Conservation (phyloP, 2,329 filamentous ascomycete genomes). For the Colletotrichum phormii region DNA sequence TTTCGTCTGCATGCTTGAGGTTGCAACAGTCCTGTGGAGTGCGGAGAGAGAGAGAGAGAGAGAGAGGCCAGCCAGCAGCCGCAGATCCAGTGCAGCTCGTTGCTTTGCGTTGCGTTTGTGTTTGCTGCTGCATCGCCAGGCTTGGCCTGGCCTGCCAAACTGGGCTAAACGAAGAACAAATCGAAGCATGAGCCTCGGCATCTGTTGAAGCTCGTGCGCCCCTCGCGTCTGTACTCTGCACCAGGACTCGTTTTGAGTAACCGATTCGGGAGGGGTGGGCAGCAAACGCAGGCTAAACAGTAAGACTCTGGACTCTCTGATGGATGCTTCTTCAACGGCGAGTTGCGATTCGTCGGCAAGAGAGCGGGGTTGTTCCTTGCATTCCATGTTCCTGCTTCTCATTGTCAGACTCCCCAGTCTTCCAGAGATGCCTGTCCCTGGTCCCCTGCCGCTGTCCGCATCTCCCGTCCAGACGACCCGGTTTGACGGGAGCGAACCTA, state of each 20-base stretch:
- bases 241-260: not conserved
- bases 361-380: slow-evolving; percentile 8
- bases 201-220: slow-evolving; percentile 34
- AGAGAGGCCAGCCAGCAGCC: not conserved
- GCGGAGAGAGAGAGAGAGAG: not conserved
- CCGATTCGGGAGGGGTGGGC: slow-evolving; percentile 3
- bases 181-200: slow-evolving; percentile 30
- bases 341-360: slow-evolving; percentile 28
- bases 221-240: not conserved
- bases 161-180: not conserved
- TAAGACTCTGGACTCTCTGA: not conserved
- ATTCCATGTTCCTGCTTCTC: not conserved
- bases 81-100: slow-evolving; percentile 6
- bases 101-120: slow-evolving; percentile 15
- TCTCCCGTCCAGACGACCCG: slow-evolving; percentile 11
- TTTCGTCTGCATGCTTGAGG: not conserved
- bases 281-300: not conserved
- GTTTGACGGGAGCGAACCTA: slow-evolving; percentile 14
- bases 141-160: slow-evolving; percentile 9
- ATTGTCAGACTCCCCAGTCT: not conserved
- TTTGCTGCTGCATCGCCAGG: slow-evolving; percentile 22
- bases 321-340: slow-evolving; percentile 3
- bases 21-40: not conserved
- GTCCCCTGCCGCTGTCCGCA: slow-evolving; percentile 3
- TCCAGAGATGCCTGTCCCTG: not conserved